Conservation (phyloP, 148 eudicot species). For the Drosera capensis region DNA sequence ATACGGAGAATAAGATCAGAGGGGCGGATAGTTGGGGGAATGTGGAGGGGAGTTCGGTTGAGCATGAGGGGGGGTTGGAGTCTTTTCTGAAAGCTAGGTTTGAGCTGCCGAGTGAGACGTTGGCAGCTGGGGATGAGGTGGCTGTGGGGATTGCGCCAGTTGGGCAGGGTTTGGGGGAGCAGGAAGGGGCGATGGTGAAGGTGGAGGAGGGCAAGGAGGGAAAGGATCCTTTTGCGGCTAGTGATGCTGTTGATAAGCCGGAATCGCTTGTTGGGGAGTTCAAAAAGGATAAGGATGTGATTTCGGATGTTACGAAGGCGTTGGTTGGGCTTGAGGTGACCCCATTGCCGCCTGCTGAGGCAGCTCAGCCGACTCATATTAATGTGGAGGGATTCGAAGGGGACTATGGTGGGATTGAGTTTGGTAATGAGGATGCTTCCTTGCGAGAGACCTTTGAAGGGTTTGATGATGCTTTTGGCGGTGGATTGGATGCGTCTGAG, state of each 20-base stretch:
- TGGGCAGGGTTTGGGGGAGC: conserved; percentile 31
- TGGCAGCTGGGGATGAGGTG: conserved; percentile 80
- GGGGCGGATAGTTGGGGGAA: conserved; percentile 77
- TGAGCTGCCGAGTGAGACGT: conserved; percentile 70
- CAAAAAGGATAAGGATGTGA: conserved; percentile 68
- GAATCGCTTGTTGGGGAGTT: conserved; percentile 75
- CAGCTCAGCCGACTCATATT: conserved; percentile 70
- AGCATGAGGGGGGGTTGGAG: conserved; percentile 54
- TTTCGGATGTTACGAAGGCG: conserved; percentile 45
- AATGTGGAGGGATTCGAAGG: conserved; percentile 98
- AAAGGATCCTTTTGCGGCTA: conserved; percentile 92
- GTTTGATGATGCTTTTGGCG: conserved; percentile 92
- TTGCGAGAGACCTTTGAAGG: conserved; percentile 92
- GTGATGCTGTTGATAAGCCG: conserved; percentile 56
- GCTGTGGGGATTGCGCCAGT: conserved; percentile 26
- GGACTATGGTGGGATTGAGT: conserved; percentile 94
- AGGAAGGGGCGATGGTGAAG: conserved; percentile 25
- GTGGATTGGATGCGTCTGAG: conserved; percentile 97
- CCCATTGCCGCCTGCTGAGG: conserved; percentile 75
- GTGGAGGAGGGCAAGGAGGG: conserved; percentile 37
- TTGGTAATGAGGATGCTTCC: conserved; percentile 63
- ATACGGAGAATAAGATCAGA: conserved; percentile 71
- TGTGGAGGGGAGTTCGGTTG: conserved; percentile 34
- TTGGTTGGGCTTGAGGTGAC: conserved; percentile 90
- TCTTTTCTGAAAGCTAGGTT: conserved; percentile 48